A percentile compares a stretch with the other conserved stretches of the same genome.
These are phyloP conservation scores for Brassica balearica DNA, from an alignment of 441 rosid genomes.

Conservation along the genomic window DNA sequence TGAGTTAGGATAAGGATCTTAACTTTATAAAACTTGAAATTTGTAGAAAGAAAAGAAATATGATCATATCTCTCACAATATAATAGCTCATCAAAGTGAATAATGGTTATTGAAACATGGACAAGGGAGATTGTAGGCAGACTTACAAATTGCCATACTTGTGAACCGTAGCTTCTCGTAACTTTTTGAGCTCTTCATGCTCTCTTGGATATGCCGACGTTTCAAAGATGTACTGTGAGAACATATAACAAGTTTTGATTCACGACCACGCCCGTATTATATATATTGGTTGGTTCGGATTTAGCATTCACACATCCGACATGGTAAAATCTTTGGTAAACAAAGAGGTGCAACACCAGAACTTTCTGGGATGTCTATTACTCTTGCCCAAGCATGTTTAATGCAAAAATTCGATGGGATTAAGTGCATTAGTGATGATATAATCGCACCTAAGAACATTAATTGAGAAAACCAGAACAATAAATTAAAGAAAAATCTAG, in stretches of 20 bases:
- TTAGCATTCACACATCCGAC: not conserved
- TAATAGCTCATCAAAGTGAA: not conserved
- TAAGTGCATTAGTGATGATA: not conserved
- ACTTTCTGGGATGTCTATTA: not conserved
- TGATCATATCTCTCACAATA: not conserved
- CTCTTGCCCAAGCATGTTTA: not conserved
- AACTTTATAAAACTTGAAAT: not conserved
- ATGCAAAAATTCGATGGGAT: not conserved
- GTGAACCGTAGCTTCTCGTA: slow-evolving; percentile 53
- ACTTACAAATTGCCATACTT: slow-evolving; percentile 53
- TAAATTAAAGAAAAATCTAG: not conserved
- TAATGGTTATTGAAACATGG: not conserved
- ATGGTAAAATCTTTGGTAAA: not conserved
- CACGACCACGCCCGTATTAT: not conserved
- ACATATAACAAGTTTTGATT: slow-evolving; percentile 4
- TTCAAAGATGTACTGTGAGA: slow-evolving; percentile 54
- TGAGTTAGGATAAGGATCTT: not conserved
- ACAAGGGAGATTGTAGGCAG: not conserved
- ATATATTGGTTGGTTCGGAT: not conserved
- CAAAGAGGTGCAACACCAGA: not conserved
- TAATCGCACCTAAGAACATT: not conserved
- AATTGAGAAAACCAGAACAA: not conserved
- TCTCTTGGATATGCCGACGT: slow-evolving; percentile 68
- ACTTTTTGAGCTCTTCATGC: slow-evolving; percentile 52
- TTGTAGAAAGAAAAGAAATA: not conserved